phyloP scores from a whole-genome alignment of 78 protist species.

The Mastigamoeba balamuthi region DNA sequence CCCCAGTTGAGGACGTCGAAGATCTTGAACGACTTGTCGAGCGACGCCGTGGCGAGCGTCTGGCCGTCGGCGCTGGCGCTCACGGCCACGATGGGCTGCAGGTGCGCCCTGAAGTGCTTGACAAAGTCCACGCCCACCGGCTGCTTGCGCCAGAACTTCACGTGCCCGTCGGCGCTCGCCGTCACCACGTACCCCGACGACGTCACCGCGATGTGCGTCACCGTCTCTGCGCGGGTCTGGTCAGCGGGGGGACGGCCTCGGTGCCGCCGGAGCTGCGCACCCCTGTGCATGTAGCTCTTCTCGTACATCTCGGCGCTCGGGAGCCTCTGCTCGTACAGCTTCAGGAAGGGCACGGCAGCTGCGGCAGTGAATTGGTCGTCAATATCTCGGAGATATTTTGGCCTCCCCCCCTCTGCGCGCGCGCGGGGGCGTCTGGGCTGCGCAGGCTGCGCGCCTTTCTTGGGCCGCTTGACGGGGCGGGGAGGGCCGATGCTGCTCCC shows the following conservation, averaged over 20 bases:
- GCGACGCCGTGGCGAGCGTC: slow-evolving; percentile 33
- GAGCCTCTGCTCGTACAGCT: no score
- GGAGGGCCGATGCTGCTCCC: no score
- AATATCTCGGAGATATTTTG: no score
- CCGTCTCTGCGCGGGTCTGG: background rate
- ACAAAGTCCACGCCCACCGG: slow-evolving; percentile 75
- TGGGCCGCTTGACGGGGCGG: no score
- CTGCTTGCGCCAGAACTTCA: slow-evolving; percentile 91
- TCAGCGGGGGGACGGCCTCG: background rate
- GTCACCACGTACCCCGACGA: slow-evolving; percentile 69
- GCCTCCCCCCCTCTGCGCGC: no score
- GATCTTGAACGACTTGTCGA: slow-evolving; percentile 66
- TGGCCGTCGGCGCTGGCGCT: slow-evolving; percentile 50
- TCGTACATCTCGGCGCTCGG: slow-evolving; percentile 78
- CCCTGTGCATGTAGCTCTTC: slow-evolving; percentile 84
- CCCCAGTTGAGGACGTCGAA: slow-evolving; percentile 73
- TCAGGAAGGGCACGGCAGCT: no score
- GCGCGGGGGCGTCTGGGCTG: no score
- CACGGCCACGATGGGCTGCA: slow-evolving; percentile 24
- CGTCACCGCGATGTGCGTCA: background rate
- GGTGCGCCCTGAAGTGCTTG: slow-evolving; percentile 79
- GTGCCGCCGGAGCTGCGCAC: background rate
- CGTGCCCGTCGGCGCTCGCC: slow-evolving; percentile 70
- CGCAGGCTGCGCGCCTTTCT: no score
- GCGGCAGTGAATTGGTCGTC: no score